Percentiles rank a stretch among this genome's conserved stretches.
phyloP scores from a whole-genome alignment of 2,329 filamentous ascomycete species.

The Rutstroemia sp. region DNA sequence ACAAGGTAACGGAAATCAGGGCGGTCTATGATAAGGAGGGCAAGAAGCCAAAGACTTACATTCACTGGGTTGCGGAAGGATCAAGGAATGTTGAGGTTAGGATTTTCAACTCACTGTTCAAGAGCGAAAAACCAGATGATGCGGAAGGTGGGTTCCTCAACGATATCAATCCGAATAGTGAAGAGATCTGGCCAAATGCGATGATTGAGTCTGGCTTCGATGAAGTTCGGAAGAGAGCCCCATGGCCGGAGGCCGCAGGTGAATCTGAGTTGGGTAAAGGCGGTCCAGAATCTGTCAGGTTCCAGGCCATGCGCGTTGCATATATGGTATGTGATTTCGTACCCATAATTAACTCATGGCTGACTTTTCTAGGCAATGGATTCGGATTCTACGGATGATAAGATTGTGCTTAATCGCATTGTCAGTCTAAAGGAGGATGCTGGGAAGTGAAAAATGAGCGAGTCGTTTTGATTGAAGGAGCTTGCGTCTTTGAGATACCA shows the following conservation, averaged over 20 bases:
- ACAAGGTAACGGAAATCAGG: slow-evolving; percentile 56
- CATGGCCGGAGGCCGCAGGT: slow-evolving; percentile 70
- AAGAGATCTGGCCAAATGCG: slow-evolving; percentile 70
- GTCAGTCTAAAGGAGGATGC: slow-evolving; percentile 84
- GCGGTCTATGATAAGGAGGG: slow-evolving; percentile 64
- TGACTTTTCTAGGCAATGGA: slow-evolving; percentile 52
- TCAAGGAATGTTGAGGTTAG: slow-evolving; percentile 66
- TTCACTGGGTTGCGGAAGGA: slow-evolving; percentile 80
- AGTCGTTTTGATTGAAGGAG: too few species aligned
- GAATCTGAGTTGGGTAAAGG: slow-evolving; percentile 55
- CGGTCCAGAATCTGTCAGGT: slow-evolving; percentile 70
- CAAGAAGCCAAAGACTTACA: slow-evolving; percentile 71
- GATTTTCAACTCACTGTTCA: slow-evolving; percentile 78
- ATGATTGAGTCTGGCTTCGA: slow-evolving; percentile 78
- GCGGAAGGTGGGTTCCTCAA: slow-evolving; percentile 74
- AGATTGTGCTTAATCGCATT: slow-evolving; percentile 82
- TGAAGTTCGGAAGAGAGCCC: slow-evolving; percentile 64
- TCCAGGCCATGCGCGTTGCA: slow-evolving; percentile 84
- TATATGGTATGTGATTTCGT: slow-evolving; percentile 40
- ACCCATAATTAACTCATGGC: background rate
- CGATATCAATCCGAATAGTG: slow-evolving; percentile 77
- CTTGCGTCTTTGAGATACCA: too few species aligned
- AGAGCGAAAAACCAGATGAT: slow-evolving; percentile 72
- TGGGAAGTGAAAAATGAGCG: slow-evolving; percentile 43
- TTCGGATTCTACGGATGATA: slow-evolving; percentile 69